Evolutionary conservation across 2,329 filamentous ascomycete species (phyloP), one percentile per base, ranked within the genome.

Genomic region (Akanthomyces muscarius): DNA sequence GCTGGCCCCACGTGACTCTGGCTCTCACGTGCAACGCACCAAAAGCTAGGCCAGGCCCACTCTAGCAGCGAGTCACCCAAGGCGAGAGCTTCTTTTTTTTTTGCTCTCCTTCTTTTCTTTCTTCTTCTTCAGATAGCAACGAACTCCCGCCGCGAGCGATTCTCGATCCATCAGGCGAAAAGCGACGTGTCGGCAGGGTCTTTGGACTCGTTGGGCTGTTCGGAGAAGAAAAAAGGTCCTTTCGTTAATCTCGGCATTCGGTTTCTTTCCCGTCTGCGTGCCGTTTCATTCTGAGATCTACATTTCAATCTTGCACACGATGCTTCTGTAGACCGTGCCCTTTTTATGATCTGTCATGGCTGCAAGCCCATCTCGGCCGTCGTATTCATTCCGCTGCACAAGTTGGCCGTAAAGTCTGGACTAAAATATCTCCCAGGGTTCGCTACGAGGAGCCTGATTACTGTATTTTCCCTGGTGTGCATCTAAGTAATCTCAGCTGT

Each of bases 241-340:
- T 76, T 83, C 80, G 80, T 83, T 83, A 83, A 83, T 83, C 81
- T 80, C 81, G 79, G 75, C 79, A 76, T 69, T 77, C 77, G 77
- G 75, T 75, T 64, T 67, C 55, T 58, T 66, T 70, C 73, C 78
- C 74, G 76, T 83, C 80, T 79, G 77, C 73, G 74, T 78, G 76
- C 74, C 77, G 81, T 83, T 83, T 83, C 81, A 83, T 82, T 81
- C 77, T 77, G 80, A 81, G 81, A 83, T 83, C 81, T 81, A 83
- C 81, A 83, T 80, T 75, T 66, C 23, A 1, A 28, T n/a, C 11
- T 16, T 38, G 13, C 33, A 11, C 21, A 11, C 21, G 51, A 13
- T 18, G 23, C 11, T 14, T 36, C 14, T 53, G 51, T 53, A 53
- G 11, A 23, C 5, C 10, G 7, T 18, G 38, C 14, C 14, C 13